Percentiles rank a stretch among this genome's conserved stretches.
Evolutionary conservation across 768 basidiomycete species (phyloP).

Genomic region (Kockovaella imperatae): DNA sequence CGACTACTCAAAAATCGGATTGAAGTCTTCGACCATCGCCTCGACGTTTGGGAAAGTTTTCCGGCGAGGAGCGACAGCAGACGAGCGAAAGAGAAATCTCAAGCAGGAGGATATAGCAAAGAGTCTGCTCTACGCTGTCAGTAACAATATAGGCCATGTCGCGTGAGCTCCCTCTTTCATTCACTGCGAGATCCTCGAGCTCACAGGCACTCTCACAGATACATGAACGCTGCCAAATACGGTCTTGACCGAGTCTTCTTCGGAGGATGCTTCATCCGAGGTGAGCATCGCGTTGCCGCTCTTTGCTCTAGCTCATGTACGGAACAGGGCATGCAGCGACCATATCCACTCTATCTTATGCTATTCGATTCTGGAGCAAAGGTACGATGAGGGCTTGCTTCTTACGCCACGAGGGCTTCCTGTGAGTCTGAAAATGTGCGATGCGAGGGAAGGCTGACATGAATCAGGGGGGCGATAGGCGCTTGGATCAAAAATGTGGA

Average conservation of each 20-base stretch:
- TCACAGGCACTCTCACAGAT: constrained; percentile 50
- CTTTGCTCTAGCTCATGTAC: not conserved
- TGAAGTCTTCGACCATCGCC: constrained; percentile 96
- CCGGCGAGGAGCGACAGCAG: constrained; percentile 55
- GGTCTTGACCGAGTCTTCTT: constrained; percentile 94
- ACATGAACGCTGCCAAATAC: constrained; percentile 99
- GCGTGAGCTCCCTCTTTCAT: constrained; percentile 60
- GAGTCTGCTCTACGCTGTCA: constrained; percentile 88
- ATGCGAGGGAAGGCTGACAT: constrained; percentile 13
- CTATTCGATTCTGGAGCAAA: constrained; percentile 98
- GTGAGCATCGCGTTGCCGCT: constrained; percentile 48
- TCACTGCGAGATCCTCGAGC: not conserved
- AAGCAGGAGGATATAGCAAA: constrained; percentile 87
- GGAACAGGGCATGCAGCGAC: constrained; percentile 83
- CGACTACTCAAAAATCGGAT: constrained; percentile 86
- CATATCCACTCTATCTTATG: constrained; percentile 93
- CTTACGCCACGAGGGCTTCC: constrained; percentile 92
- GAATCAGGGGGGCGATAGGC: constrained; percentile 72
- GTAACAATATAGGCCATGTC: constrained; percentile 99
- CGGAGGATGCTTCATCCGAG: constrained; percentile 97
- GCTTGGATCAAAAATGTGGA: constrained; percentile 98
- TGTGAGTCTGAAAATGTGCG: too few species aligned
- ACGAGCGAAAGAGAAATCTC: constrained; percentile 67
- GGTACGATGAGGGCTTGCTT: constrained; percentile 94
- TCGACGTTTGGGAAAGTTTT: constrained; percentile 99